phyloP scores from a whole-genome alignment of 768 basidiomycete genomes.

The Rhodosporidiobolus sp. region DNA sequence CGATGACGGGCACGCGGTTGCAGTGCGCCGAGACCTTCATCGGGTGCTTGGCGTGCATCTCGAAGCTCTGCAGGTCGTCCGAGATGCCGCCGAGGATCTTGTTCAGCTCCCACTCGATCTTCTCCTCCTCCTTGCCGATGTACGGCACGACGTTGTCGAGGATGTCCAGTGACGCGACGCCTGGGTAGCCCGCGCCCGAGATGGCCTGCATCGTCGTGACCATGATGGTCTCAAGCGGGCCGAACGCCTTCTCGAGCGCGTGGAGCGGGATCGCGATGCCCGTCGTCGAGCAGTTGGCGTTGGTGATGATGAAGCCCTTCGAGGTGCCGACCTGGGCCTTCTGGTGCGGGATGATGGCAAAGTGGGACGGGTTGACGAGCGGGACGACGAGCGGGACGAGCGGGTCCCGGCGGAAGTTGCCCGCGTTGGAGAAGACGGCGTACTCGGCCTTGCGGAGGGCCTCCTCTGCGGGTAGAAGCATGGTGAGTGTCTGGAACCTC shows the following conservation, averaged over 20 bases:
- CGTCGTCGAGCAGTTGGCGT: slow-evolving; percentile 97
- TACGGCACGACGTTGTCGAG: slow-evolving; percentile 93
- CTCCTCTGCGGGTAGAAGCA: slow-evolving; percentile 58
- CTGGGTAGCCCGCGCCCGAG: slow-evolving; percentile 96
- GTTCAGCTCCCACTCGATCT: slow-evolving; percentile 97
- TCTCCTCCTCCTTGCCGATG: slow-evolving; percentile 86
- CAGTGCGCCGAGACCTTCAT: slow-evolving; percentile 88
- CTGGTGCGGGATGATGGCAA: slow-evolving; percentile 80
- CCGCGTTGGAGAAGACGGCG: slow-evolving; percentile 94
- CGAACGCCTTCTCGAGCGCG: slow-evolving; percentile 84
- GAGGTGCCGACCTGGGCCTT: slow-evolving; percentile 56
- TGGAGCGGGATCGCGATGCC: slow-evolving; percentile 85
- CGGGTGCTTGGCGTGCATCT: slow-evolving; percentile 75
- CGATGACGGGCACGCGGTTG: slow-evolving; percentile 91
- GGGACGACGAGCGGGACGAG: slow-evolving; percentile 93
- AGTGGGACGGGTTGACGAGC: slow-evolving; percentile 83
- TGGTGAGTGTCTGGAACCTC: neutral
- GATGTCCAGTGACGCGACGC: slow-evolving; percentile 82
- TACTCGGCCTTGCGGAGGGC: slow-evolving; percentile 83
- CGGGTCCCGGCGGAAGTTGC: slow-evolving; percentile 89
- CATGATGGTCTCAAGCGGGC: slow-evolving; percentile 84
- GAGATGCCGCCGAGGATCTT: slow-evolving; percentile 88
- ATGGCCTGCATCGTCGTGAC: slow-evolving; percentile 98
- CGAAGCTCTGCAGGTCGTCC: slow-evolving; percentile 63
- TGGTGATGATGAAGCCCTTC: slow-evolving; percentile 92